A percentile compares a stretch with the other conserved stretches of the same genome.
These are phyloP conservation scores for Eucalyptus fibrosa DNA, from an alignment of 345 rosid species.

Conservation along the genomic window DNA sequence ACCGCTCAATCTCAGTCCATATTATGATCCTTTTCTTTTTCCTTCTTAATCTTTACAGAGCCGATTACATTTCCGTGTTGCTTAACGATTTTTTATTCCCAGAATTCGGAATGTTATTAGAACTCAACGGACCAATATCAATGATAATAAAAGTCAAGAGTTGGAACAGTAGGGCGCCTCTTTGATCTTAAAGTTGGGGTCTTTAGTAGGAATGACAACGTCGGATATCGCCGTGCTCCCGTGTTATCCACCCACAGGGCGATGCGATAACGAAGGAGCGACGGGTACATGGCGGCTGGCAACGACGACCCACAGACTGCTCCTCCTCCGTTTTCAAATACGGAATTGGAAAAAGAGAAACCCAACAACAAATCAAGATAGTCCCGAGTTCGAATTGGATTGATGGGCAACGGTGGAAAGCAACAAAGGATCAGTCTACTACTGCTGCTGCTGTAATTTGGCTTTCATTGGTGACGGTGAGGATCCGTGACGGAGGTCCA, in stretches of 20 bases:
- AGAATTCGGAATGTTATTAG: neutral
- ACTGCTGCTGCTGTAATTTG: neutral
- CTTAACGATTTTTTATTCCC: neutral
- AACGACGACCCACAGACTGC: neutral
- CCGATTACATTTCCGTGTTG: neutral
- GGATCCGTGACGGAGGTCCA: constrained; percentile 50
- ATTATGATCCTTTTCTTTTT: neutral
- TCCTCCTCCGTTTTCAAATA: neutral
- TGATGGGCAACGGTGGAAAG: neutral
- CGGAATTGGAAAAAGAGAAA: neutral
- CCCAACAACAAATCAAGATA: neutral
- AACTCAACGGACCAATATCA: neutral
- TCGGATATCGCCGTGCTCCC: neutral
- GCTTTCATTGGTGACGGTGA: neutral
- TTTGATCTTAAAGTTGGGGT: neutral
- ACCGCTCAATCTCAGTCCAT: neutral
- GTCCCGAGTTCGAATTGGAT: neutral
- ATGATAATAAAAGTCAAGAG: neutral
- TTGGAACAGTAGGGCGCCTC: neutral
- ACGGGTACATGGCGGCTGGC: neutral
- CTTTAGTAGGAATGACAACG: neutral
- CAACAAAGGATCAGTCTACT: neutral
- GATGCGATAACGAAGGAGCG: neutral
- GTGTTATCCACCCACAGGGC: neutral
- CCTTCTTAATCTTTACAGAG: neutral